Evolutionary conservation across 441 rosid genomes (phyloP), one percentile per base, ranked within the genome.

Genomic region (Metrosideros polymorpha): DNA sequence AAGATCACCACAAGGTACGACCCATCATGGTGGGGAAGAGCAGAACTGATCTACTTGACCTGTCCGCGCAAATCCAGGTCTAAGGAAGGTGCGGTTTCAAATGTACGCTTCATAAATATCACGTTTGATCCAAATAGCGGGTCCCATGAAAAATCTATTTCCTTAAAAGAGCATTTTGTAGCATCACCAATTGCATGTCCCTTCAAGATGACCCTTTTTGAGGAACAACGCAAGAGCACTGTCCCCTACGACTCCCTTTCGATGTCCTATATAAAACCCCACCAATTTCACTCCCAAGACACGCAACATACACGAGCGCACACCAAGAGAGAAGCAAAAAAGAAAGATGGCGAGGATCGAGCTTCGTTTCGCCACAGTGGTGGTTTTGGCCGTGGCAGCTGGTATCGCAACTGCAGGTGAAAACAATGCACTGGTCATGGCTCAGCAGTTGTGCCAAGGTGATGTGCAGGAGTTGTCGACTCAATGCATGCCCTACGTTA

Each of bases 11-110:
- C 99, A 55, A 91, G 98, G 90, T 97, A 94, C 75, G 90, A 97
- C 88, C 96, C 92, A 0, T 96, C 96, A 0, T 96, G 99, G 99
- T 94, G 98, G 99, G 98, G 99, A 45, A 94, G 98, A 91, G 98
- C 98, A 9, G 99, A 97, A 86, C 98, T 99, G 29, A 94, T 97
- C 55, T 97, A 94, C 29, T 92, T 96, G 63, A 92, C 93, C 51
- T 97, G 99, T 88, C 95, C 98, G 0, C 92, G 99, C 29, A 0
- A 89, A 84, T 53, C 92, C 8, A 47, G 45, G 29, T 71, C 96
- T 1, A 89, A 85, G 89, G 94, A 91, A 88, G 98, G 97, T 82
- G 91, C 94, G 0, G 91, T 97, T 91, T 94, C 97, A 6, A 91
- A 94, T 49, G 45, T 96, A 18, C 89, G 85, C 56, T 96, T 97